These are phyloP conservation scores for Helicocarpus griseus DNA, from an alignment of 2,329 filamentous ascomycete genomes.

Conservation along the genomic window DNA sequence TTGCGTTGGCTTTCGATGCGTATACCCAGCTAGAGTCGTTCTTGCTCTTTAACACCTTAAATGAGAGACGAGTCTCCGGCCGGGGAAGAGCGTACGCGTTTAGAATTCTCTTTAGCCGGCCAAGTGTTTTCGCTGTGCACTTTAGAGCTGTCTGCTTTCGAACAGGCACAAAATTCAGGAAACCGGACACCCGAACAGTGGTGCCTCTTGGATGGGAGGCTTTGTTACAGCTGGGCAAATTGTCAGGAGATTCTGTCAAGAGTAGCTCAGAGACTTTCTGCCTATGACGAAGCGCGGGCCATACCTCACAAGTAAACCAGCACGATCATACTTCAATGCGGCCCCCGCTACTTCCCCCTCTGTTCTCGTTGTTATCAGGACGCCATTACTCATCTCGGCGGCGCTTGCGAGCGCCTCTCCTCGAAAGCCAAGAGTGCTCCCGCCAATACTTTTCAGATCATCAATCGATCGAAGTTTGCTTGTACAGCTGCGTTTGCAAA, in stretches of 20 bases:
- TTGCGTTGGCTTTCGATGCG: conserved; percentile 41
- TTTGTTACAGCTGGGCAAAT: conserved; percentile 26
- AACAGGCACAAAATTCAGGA: conserved; percentile 51
- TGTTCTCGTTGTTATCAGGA: conserved; percentile 48
- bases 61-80: conserved; percentile 44
- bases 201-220: conserved; percentile 51
- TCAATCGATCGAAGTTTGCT: conserved; percentile 53
- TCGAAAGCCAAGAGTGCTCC: conserved; percentile 52
- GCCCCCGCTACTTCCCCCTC: conserved; percentile 47
- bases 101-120: conserved; percentile 44
- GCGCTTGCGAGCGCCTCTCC: conserved; percentile 56
- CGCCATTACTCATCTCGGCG: conserved; percentile 45
- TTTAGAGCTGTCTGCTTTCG: conserved; percentile 48
- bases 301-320: conserved; percentile 41
- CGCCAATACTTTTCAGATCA: conserved; percentile 47
- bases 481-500: conserved; percentile 51
- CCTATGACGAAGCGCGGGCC: conserved; percentile 2
- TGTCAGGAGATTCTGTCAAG: conserved; percentile 15
- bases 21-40: conserved; percentile 56
- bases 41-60: conserved; percentile 49
- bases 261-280: conserved; percentile 1
- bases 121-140: conserved; percentile 38
- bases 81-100: conserved; percentile 52
- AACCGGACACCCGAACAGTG: conserved; percentile 46
- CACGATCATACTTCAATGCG: conserved; percentile 40